A percentile compares a stretch with the other conserved stretches of the same genome.
These are phyloP conservation scores for Incumbomyces lentus DNA, from an alignment of 2,329 filamentous ascomycete genomes.

Conservation along the genomic window DNA sequence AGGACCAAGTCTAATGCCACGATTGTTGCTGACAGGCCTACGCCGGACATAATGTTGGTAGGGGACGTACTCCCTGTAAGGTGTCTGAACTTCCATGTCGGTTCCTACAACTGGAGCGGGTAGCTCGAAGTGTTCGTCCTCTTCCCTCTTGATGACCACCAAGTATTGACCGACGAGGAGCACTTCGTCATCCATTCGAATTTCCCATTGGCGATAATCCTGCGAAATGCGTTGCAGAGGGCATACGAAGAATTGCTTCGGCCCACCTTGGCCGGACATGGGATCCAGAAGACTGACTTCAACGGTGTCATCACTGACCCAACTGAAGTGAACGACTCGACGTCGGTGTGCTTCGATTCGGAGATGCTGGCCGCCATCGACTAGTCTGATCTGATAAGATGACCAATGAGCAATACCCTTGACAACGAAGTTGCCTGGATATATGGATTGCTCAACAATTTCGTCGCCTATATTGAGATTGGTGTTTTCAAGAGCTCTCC, in stretches of 20 bases:
- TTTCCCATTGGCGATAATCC: slow-evolving; percentile 6
- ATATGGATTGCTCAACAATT: slow-evolving; percentile 19
- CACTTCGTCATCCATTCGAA: slow-evolving; percentile 6
- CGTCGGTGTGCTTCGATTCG: slow-evolving; percentile 7
- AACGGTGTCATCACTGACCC: slow-evolving; percentile 8
- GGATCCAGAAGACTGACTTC: slow-evolving; percentile 5
- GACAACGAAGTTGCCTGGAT: slow-evolving; percentile 11
- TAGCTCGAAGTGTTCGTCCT: no score
- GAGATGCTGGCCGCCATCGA: slow-evolving; percentile 1
- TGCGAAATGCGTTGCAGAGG: slow-evolving; percentile 5
- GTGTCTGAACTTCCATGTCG: no score
- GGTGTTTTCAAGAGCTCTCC: slow-evolving; percentile 11
- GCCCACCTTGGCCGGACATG: not conserved
- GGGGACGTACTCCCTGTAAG: no score
- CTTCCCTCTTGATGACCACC: slow-evolving; percentile 1
- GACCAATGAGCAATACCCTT: slow-evolving; percentile 10
- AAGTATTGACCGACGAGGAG: slow-evolving; percentile 9
- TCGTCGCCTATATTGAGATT: slow-evolving; percentile 14
- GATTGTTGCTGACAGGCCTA: no score
- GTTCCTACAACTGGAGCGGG: no score
- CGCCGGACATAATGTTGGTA: no score
- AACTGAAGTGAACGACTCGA: slow-evolving; percentile 2
- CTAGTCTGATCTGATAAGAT: slow-evolving; percentile 12
- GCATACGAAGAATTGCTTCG: slow-evolving; percentile 6
- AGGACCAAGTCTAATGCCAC: no score